phyloP scores from a whole-genome alignment of 352 stramenopile genomes.

The Pythium aphanidermatum region DNA sequence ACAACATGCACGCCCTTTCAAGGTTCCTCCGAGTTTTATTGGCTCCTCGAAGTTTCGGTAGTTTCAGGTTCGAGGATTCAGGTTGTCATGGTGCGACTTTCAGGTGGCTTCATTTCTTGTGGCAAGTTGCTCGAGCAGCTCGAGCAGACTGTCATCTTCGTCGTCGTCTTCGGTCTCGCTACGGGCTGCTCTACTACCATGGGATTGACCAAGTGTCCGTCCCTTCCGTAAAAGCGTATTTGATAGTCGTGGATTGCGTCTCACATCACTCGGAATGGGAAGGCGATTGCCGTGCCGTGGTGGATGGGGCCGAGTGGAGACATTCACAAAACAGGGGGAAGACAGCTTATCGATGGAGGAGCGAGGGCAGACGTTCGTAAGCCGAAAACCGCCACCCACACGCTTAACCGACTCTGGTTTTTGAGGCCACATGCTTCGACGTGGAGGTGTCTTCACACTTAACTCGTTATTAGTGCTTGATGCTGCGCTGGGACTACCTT shows the following conservation, averaged over 20 bases:
- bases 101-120: neutral
- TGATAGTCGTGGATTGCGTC: no score
- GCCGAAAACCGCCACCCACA: conserved; percentile 54
- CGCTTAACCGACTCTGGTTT: conserved; percentile 15
- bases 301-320: no score
- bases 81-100: no score
- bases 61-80: conserved; percentile 7
- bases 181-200: no score
- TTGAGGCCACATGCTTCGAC: neutral
- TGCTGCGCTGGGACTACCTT: conserved; percentile 13
- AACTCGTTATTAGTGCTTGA: no score
- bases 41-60: neutral
- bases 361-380: neutral
- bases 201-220: neutral
- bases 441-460: no score
- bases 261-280: no score
- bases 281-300: no score
- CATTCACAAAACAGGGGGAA: no score
- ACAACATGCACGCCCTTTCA: conserved; percentile 18
- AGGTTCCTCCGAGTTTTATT: conserved; percentile 4
- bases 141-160: conserved; percentile 16
- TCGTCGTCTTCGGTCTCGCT: conserved; percentile 2
- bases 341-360: no score
- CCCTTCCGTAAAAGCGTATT: neutral
- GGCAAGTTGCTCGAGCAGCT: conserved; percentile 14